Base-by-base conservation (phyloP, 192 early-diverging fungal genomes). In the Coemansia sp. region DNA sequence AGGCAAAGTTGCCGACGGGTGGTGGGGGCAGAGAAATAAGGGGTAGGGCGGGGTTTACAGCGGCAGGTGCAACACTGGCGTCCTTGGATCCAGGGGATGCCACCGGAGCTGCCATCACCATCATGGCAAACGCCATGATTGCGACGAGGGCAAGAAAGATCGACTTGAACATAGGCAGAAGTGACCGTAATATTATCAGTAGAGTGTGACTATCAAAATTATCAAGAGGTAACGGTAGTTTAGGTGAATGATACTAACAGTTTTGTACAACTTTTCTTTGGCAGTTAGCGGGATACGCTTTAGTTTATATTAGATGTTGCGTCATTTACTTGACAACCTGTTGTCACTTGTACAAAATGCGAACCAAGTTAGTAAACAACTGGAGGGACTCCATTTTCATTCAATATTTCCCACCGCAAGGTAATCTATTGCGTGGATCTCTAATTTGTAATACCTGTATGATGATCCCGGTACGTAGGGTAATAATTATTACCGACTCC, bases 91-190 rank as follows among this genome's bases (percentile, higher is more conserved):
- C 60, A 14, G 33, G 50, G 41, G 63, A 48, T 1, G 67, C 19
- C 1, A 61, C 57, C 1, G 78, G 78, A 10, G 78, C 78, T 4
- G 72, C 78, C 78, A 72, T 80, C 6, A 60, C 78, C 78, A 75
- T 72, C 78, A 80, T 80, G 66, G 66, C 69, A 69, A 74, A 70
- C 3, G 73, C 73, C 66, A 75, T 42, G 48, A 80, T 35, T 31
- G 78, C 78, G 27, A 74, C 63, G 24, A 80, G 62, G 17, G 78
- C 78, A 64, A 80, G 33, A 67, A 74, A 72, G 19, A 66, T 42
- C 19, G 78, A 59, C 50, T 68, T 80, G 50, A 80, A 34, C 78
- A 80, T 78, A 42, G 29, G 56, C 36, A 44, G 66, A 50, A 64
- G 48, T 36, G 33, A 17, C 19, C 29, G 24, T 9, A 29, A 54